A percentile compares a stretch with the other conserved stretches of the same genome.
phyloP scores from a whole-genome alignment of 1,139 yeast species.

The Scheffersomyces stambukii region DNA sequence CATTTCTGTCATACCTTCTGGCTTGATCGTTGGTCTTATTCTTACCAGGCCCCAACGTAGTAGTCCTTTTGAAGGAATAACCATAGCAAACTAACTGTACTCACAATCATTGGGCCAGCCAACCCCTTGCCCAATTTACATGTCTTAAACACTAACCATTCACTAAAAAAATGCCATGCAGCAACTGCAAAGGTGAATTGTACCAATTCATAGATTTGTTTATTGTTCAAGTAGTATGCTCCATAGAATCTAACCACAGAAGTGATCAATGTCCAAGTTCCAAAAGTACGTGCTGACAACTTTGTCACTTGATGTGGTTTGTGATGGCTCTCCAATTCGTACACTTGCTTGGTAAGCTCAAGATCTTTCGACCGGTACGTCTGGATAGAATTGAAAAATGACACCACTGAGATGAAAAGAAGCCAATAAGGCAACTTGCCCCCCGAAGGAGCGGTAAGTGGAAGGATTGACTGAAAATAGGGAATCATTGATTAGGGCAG shows the following conservation, averaged over 20 bases:
- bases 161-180: conserved; percentile 74
- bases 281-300: conserved; percentile 90
- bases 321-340: conserved; percentile 52
- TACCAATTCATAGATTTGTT: conserved; percentile 72
- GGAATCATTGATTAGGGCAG: conserved; percentile 14
- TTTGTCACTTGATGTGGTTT: conserved; percentile 50
- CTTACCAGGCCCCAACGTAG: conserved; percentile 24
- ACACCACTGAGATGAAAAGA: conserved; percentile 72
- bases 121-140: conserved; percentile 85
- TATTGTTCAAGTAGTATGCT: conserved; percentile 66
- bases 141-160: conserved; percentile 76
- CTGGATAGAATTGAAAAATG: conserved; percentile 85
- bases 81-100: conserved; percentile 55
- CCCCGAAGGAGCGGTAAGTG: conserved; percentile 28
- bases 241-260: conserved; percentile 84
- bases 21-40: no score
- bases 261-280: conserved; percentile 94
- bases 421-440: conserved; percentile 47
- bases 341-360: conserved; percentile 69
- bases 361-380: conserved; percentile 65
- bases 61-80: conserved; percentile 55
- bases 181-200: conserved; percentile 84
- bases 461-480: conserved; percentile 19
- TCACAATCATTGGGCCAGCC: conserved; percentile 76
- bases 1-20: no score